Conservation (phyloP, 1,284 basidiomycete species). For the Thecaphora frezii region DNA sequence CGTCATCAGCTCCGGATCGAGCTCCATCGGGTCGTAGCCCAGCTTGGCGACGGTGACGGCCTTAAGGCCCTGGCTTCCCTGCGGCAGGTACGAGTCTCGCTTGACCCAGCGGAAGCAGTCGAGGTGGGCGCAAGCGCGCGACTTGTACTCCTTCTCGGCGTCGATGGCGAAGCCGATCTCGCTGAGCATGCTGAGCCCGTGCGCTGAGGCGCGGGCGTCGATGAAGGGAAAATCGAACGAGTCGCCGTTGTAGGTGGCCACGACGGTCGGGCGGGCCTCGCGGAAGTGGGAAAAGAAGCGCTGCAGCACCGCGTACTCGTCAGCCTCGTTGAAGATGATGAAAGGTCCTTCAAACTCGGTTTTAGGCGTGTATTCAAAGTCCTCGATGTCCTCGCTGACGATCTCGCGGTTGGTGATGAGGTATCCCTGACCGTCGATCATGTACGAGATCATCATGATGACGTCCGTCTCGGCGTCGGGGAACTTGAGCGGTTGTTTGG, state of each 20-base stretch:
- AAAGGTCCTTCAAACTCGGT: slow-evolving; percentile 98
- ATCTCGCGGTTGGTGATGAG: slow-evolving; percentile 98
- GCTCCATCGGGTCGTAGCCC: slow-evolving; percentile 94
- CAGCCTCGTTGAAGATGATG: slow-evolving; percentile 88
- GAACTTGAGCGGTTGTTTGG: slow-evolving; percentile 97
- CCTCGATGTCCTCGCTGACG: slow-evolving; percentile 93
- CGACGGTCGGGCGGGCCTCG: slow-evolving; percentile 89
- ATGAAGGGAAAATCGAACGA: slow-evolving; percentile 99
- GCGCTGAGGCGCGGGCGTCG: slow-evolving; percentile 78
- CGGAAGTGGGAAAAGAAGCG: slow-evolving; percentile 93
- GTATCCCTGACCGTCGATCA: slow-evolving; percentile 94
- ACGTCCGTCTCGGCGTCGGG: slow-evolving; percentile 94
- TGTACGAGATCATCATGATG: slow-evolving; percentile 99
- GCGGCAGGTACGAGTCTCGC: slow-evolving; percentile 97
- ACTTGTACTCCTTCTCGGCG: slow-evolving; percentile 93
- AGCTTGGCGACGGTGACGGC: slow-evolving; percentile 96
- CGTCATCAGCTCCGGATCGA: slow-evolving; percentile 99
- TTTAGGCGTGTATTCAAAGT: slow-evolving; percentile 98
- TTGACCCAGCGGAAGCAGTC: slow-evolving; percentile 99
- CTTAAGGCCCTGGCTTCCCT: slow-evolving; percentile 97
- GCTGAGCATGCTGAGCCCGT: slow-evolving; percentile 93
- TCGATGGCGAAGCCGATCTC: slow-evolving; percentile 93
- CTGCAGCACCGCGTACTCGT: slow-evolving; percentile 72
- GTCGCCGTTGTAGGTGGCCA: slow-evolving; percentile 98
- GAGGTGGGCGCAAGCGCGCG: slow-evolving; percentile 91